Evolutionary conservation across 2,329 filamentous ascomycete species (phyloP).

Genomic region (Cladosporium oxysporum): DNA sequence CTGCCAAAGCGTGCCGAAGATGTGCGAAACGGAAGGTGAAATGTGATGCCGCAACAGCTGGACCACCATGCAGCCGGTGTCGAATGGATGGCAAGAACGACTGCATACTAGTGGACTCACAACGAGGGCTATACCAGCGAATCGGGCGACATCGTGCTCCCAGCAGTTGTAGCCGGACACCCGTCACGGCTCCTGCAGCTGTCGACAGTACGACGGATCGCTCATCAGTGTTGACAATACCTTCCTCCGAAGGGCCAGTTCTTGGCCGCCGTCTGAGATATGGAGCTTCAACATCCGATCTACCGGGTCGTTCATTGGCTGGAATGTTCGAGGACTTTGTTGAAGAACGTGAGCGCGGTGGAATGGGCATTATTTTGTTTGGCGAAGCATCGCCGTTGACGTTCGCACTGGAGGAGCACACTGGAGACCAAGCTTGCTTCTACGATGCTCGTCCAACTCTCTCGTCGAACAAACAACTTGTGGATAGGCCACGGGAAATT

Average conservation of each 20-base stretch:
- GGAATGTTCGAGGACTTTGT: conserved; percentile 13
- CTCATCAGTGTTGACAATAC: not conserved
- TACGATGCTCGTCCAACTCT: conserved; percentile 14
- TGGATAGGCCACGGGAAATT: not conserved
- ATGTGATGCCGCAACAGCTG: conserved; percentile 7
- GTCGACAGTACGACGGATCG: not conserved
- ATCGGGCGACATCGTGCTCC: not conserved
- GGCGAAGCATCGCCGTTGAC: conserved; percentile 10
- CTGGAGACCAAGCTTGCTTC: conserved; percentile 8
- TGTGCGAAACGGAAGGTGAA: conserved; percentile 15
- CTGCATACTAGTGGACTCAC: conserved; percentile 4
- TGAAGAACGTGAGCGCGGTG: conserved; percentile 3
- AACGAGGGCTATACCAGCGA: conserved; percentile 2
- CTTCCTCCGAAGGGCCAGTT: not conserved
- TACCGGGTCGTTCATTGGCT: conserved; percentile 6
- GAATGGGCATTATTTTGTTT: conserved; percentile 9
- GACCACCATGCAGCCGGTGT: conserved; percentile 8
- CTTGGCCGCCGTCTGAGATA: not conserved
- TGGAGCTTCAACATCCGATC: not conserved
- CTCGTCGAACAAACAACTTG: conserved; percentile 4
- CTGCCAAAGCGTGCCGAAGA: conserved; percentile 12
- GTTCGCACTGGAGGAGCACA: conserved; percentile 11
- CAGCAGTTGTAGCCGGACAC: not conserved
- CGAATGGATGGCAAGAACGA: conserved; percentile 8
- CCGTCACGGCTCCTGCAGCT: not conserved